Evolutionary conservation across 2,329 filamentous ascomycete species (phyloP), one percentile per base, ranked within the genome.

Genomic region (Sclerotinia glacialis): DNA sequence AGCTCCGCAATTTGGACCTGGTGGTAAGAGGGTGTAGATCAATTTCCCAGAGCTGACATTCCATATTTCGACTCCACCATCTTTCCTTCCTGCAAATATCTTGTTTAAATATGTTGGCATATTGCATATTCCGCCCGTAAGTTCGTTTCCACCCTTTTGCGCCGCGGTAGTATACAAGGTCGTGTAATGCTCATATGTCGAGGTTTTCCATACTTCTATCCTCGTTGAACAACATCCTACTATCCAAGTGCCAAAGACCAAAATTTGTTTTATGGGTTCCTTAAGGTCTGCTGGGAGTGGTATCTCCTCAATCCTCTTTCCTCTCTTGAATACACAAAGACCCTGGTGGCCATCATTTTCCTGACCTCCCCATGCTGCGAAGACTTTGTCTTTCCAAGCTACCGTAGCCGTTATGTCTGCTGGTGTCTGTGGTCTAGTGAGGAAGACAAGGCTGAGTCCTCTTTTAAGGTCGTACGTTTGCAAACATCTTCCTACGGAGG

Each of bases 21-120:
- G 88, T 0, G 95, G 91, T 18, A 95, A 81, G 62, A 99, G 89
- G 2, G 93, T 96, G 78, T 97, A 96, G 37, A 99, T 86, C 64
- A 97, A 83, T 77, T 96, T 97, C 58, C 86, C 93, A 4, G 92
- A 97, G 76, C 90, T 96, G 68, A 99, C 82, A 76, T 99, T 99
- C 94, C 95, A 99, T 61, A 99, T 96, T 76, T 99, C 95, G 11
- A 97, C 89, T 77, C 88, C 90, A 8, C 95, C 95, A 77, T 99
- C 93, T 70, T 85, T 86, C 73, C 92, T 88, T 12, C 92, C 96
- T 3, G 92, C 90, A 71, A 98, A 92, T 54, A 99, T 86, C 79
- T 99, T 99, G 82, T 99, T 99, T 68, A 99, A 79, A 78, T 93
- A 96, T 0, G 95, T 98, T 1, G 94, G 93, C 89, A 98, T 92